Evolutionary conservation across 805 yeast species (phyloP).

Genomic region (Cyberlindnera mycetangii): DNA sequence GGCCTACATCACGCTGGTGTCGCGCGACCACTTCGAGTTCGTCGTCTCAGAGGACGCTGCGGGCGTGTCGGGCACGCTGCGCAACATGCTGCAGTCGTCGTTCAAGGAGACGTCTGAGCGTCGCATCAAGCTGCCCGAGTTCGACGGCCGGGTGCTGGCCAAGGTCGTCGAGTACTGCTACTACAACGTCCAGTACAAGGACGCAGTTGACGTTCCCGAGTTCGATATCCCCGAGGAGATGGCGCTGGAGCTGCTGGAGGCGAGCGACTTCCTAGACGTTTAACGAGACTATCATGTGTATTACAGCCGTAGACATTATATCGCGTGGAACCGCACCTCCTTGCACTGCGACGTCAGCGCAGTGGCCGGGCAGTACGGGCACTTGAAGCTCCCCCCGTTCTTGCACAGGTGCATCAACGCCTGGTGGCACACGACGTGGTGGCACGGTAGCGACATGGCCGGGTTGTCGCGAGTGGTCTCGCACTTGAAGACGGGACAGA

Average conservation of each 20-base stretch:
- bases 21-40: slow-evolving; percentile 67
- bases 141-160: slow-evolving; percentile 69
- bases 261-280: slow-evolving; percentile 85
- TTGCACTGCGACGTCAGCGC: slow-evolving; percentile 40
- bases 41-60: slow-evolving; percentile 73
- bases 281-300: no score
- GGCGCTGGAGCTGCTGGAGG: slow-evolving; percentile 87
- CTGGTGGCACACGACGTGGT: slow-evolving; percentile 58
- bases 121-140: slow-evolving; percentile 53
- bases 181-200: slow-evolving; percentile 67
- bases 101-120: slow-evolving; percentile 60
- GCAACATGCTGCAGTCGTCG: slow-evolving; percentile 52
- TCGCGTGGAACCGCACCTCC: slow-evolving; percentile 38
- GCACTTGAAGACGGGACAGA: slow-evolving; percentile 69
- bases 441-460: slow-evolving; percentile 61
- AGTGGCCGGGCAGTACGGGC: slow-evolving; percentile 68
- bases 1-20: slow-evolving; percentile 56
- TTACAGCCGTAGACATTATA: slow-evolving; percentile 8
- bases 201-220: slow-evolving; percentile 63
- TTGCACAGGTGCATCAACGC: slow-evolving; percentile 47
- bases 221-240: slow-evolving; percentile 91
- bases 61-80: slow-evolving; percentile 60
- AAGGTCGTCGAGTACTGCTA: slow-evolving; percentile 84
- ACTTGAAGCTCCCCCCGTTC: slow-evolving; percentile 50
- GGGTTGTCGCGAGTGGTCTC: slow-evolving; percentile 56